Evolutionary conservation across 495 filamentous ascomycete genomes (phyloP).

Genomic region (Tuber magnatum): DNA sequence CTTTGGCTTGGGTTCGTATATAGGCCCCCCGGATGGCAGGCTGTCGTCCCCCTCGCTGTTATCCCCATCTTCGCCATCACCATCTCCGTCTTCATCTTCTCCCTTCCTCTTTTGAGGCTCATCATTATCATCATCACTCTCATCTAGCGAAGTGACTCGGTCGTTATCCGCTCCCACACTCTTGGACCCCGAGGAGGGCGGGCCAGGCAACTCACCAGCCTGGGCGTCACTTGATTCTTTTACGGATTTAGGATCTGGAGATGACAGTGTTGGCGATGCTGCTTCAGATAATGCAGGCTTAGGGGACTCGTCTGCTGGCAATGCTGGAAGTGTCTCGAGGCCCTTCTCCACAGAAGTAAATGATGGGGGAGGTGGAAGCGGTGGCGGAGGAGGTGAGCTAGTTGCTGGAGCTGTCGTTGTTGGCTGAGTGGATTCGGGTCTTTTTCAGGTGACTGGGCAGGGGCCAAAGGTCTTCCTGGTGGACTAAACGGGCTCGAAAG

Average conservation of each 20-base stretch:
- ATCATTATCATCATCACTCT: conserved; percentile 36
- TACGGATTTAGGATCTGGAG: background rate
- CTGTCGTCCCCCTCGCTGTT: conserved; percentile 26
- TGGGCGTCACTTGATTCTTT: conserved; percentile 22
- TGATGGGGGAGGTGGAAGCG: background rate
- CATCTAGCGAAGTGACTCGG: conserved; percentile 29
- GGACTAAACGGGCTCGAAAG: conserved; percentile 20
- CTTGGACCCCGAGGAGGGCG: conserved; percentile 41
- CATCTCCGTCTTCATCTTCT: conserved; percentile 44
- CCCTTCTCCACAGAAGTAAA: background rate
- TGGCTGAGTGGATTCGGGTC: background rate
- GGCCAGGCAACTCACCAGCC: conserved; percentile 31
- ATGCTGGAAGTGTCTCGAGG: background rate
- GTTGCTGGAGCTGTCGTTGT: background rate
- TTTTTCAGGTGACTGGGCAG: background rate
- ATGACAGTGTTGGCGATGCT: conserved; percentile 1
- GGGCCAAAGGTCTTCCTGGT: background rate
- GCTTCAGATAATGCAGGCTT: background rate
- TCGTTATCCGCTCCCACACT: conserved; percentile 43
- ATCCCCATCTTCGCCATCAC: conserved; percentile 45
- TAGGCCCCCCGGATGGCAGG: conserved; percentile 34
- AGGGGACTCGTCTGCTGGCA: background rate
- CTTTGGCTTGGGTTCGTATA: conserved; percentile 48
- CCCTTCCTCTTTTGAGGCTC: conserved; percentile 41
- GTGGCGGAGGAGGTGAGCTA: background rate